Conservation (phyloP, 2,329 filamentous ascomycete genomes). For the Podosphaera xanthii region DNA sequence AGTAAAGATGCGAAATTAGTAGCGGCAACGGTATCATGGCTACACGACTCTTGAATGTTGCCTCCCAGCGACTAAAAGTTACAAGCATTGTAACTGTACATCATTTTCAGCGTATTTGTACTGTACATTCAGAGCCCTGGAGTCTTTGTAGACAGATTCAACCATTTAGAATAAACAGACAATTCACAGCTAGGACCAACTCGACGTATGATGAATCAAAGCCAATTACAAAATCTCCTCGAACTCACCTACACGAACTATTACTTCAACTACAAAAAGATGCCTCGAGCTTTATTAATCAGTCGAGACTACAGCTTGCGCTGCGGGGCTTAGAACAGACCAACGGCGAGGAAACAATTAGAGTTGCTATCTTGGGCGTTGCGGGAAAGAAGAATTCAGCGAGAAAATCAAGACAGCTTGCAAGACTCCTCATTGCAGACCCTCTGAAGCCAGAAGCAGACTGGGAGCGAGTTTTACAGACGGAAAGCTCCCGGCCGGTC, state of each 20-base stretch:
- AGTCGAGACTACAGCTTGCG: constrained; percentile 50
- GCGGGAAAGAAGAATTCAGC: constrained; percentile 16
- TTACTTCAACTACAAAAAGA: constrained; percentile 37
- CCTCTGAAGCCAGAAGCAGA: constrained; percentile 36
- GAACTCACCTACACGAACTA: constrained; percentile 15
- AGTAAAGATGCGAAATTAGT: no score
- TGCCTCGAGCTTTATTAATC: constrained; percentile 38
- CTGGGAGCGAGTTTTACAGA: constrained; percentile 41
- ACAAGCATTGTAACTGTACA: no score
- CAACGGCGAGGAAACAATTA: constrained; percentile 31
- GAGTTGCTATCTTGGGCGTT: constrained; percentile 33
- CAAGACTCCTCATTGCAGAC: constrained; percentile 48
- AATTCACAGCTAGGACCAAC: no score
- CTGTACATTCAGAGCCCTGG: no score
- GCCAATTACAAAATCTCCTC: not conserved
- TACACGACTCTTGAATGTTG: no score
- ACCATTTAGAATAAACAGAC: no score
- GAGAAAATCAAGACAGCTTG: constrained; percentile 35
- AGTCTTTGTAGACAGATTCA: no score
- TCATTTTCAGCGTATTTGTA: no score
- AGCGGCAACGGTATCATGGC: no score
- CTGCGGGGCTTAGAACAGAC: constrained; percentile 36
- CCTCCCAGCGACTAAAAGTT: no score
- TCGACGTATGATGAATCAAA: no score
- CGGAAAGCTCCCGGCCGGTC: constrained; percentile 27